phyloP scores from a whole-genome alignment of 176 grass and related monocot genomes.

The Oryza meyeriana region DNA sequence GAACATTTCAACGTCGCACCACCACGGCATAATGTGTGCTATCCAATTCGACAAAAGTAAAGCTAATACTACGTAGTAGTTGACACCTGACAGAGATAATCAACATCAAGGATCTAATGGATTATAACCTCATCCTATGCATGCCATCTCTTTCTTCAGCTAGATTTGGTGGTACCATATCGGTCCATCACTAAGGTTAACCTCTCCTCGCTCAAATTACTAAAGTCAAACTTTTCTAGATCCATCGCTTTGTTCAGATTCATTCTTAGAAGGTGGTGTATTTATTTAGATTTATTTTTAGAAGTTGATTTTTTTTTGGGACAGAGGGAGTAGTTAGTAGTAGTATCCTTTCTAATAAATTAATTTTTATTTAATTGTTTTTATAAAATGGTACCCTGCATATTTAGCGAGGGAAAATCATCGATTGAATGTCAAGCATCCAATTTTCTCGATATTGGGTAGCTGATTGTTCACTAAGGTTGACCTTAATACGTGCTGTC shows the following conservation, averaged over 20 bases:
- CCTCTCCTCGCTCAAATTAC: background rate
- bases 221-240: background rate
- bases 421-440: no score
- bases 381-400: no score
- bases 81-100: background rate
- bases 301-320: no score
- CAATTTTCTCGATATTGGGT: no score
- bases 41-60: background rate
- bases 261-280: no score
- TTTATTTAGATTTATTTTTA: no score
- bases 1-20: background rate
- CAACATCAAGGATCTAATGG: background rate
- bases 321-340: background rate
- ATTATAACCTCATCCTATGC: background rate
- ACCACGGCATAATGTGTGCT: background rate
- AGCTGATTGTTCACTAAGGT: no score
- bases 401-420: no score
- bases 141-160: slow-evolving; percentile 12
- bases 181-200: slow-evolving; percentile 1
- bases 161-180: slow-evolving; percentile 2
- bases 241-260: no score
- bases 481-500: no score
- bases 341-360: background rate
- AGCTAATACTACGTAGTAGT: background rate
- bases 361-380: no score